Evolutionary conservation across 495 filamentous ascomycete genomes (phyloP), one percentile per base, ranked within the genome.

Genomic region (Pyrenula aspistea): DNA sequence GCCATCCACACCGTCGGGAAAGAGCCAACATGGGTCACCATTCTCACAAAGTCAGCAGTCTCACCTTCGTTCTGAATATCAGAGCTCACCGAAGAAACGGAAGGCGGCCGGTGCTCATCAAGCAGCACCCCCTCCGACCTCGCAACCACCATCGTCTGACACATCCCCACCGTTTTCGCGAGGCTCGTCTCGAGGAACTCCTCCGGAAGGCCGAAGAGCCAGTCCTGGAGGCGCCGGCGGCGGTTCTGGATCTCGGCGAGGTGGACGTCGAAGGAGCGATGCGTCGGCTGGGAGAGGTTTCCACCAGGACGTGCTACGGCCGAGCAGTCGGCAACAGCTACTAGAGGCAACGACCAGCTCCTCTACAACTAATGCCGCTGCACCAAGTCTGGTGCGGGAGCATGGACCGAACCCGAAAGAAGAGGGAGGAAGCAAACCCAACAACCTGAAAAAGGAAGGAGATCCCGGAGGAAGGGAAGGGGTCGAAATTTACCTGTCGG

Each of bases 81-180:
- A 68, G 11, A 66, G 48, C 19, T 69, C 73, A 21, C 73, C 72
- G 1, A 68, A 68, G 23, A 77, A 77, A 63, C 68, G 75, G 22
- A 77, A 77, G 57, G 63, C 71, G 10, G 60, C 63, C 1, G 68
- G 70, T 0, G 53, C 60, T 10, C 75, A 77, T 55, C 67, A 68
- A 42, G 60, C 66, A 10, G 65, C 68, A 36, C 73, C 73, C 51
- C 56, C 68, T 10, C 73, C 73, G 0, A 62, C 67, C 24, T 65
- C 63, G 15, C 65, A 63, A 23, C 57, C 56, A 1, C 11, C 11
- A 19, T 52, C 50, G 20, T 24, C 55, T n/a, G 50, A 60, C 11
- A 63, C 61, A 1, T 67, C 65, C 10, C 65, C 65, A 10, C 58
- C 61, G 20, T 66, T 62, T 47, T 66, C 59, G 22, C 58, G 56